Conservation (phyloP, 2,329 filamentous ascomycete species). For the Alternaria angustiovoidea region DNA sequence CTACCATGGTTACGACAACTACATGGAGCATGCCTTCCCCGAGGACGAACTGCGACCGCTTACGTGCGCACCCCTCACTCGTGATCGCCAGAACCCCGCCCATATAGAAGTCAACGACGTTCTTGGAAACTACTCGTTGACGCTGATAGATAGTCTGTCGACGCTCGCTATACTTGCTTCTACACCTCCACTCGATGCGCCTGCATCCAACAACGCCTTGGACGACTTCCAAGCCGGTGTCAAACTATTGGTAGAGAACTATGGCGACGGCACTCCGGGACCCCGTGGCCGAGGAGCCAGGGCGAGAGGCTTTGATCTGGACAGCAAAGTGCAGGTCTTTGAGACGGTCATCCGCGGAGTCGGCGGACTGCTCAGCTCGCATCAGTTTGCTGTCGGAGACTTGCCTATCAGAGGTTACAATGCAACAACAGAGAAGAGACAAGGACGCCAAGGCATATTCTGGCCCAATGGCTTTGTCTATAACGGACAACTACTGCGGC, state of each 20-base stretch:
- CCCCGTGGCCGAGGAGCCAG: constrained; percentile 74
- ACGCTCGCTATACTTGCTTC: constrained; percentile 93
- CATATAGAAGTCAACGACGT: constrained; percentile 94
- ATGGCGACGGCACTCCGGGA: constrained; percentile 82
- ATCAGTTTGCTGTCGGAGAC: constrained; percentile 90
- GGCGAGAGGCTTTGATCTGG: constrained; percentile 85
- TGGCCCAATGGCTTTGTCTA: constrained; percentile 85
- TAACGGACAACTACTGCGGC: constrained; percentile 86
- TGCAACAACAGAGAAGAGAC: constrained; percentile 54
- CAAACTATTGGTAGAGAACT: constrained; percentile 76
- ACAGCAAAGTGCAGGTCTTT: constrained; percentile 98
- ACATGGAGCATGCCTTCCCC: constrained; percentile 92
- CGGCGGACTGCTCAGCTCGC: constrained; percentile 88
- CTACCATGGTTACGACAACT: constrained; percentile 96
- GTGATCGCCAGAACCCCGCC: constrained; percentile 79
- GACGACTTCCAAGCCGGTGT: constrained; percentile 80
- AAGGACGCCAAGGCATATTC: constrained; percentile 58
- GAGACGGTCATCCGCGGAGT: constrained; percentile 96
- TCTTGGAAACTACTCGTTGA: constrained; percentile 95
- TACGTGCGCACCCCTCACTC: constrained; percentile 81
- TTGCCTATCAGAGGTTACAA: constrained; percentile 84
- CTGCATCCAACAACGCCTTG: constrained; percentile 61
- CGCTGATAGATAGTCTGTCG: constrained; percentile 92
- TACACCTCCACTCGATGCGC: constrained; percentile 64
- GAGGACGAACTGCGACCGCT: constrained; percentile 94